These are phyloP conservation scores for Marasmius fiardii DNA, from an alignment of 1,284 basidiomycete genomes.

Conservation along the genomic window DNA sequence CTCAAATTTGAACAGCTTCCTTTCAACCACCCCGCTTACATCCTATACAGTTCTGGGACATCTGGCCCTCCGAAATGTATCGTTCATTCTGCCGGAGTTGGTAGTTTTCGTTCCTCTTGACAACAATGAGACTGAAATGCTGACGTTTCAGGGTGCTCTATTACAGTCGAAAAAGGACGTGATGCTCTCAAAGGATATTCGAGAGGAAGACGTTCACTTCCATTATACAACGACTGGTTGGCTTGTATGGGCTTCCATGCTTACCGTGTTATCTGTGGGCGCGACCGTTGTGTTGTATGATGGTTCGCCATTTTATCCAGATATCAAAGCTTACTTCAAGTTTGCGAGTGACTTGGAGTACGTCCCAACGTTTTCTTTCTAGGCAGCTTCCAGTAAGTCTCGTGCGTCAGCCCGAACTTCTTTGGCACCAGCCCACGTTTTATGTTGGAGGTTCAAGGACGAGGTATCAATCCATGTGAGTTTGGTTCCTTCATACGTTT, in stretches of 20 bases:
- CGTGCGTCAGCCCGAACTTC: conserved; percentile 32
- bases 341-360: conserved; percentile 60
- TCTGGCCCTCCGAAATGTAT: conserved; percentile 84
- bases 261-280: conserved; percentile 44
- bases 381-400: background rate
- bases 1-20: conserved; percentile 68
- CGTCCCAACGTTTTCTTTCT: conserved; percentile 9
- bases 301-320: conserved; percentile 67
- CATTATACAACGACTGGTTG: conserved; percentile 48
- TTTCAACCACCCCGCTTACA: conserved; percentile 83
- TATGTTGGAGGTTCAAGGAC: conserved; percentile 55
- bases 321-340: conserved; percentile 49
- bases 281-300: conserved; percentile 58
- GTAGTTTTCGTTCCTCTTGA: conserved; percentile 24
- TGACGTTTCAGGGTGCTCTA: background rate
- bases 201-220: background rate
- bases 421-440: conserved; percentile 69
- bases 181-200: background rate
- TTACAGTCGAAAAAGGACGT: background rate
- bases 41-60: conserved; percentile 85
- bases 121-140: background rate
- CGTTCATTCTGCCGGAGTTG: conserved; percentile 79
- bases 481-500: conserved; percentile 8
- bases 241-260: conserved; percentile 64
- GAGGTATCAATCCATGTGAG: conserved; percentile 50